phyloP scores from a whole-genome alignment of 1,139 yeast genomes.

The Hansenula sp. region DNA sequence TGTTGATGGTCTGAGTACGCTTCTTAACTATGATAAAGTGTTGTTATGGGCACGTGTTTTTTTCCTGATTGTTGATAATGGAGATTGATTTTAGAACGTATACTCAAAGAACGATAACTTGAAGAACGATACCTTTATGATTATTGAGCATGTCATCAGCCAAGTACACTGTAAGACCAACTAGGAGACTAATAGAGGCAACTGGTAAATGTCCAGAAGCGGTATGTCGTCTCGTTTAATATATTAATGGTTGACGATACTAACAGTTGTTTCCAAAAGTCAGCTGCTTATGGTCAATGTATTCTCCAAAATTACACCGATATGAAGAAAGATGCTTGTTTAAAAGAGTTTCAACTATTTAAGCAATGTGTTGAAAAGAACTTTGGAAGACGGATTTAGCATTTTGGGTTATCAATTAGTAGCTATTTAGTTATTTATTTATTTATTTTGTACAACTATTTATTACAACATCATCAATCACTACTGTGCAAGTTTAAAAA shows the following conservation, averaged over 20 bases:
- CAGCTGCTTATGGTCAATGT: constrained; percentile 58
- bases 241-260: not conserved
- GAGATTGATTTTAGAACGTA: too few species aligned
- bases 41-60: too few species aligned
- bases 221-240: constrained; percentile 4
- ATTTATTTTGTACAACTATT: not conserved
- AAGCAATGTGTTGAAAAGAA: constrained; percentile 49
- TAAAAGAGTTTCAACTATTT: constrained; percentile 50
- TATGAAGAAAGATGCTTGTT: constrained; percentile 52
- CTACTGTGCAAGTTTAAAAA: not conserved
- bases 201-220: constrained; percentile 14
- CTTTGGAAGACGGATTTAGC: constrained; percentile 13
- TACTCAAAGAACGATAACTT: too few species aligned
- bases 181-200: constrained; percentile 13
- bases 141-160: not conserved
- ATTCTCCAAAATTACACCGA: constrained; percentile 50
- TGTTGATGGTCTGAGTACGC: too few species aligned
- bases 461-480: not conserved
- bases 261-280: constrained; percentile 24
- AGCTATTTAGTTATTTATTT: not conserved
- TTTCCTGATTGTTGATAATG: too few species aligned
- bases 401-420: not conserved
- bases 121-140: too few species aligned
- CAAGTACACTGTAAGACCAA: constrained; percentile 6
- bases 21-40: too few species aligned